phyloP scores from a whole-genome alignment of 805 yeast genomes.

The Zygotorulaspora chibaensis region DNA sequence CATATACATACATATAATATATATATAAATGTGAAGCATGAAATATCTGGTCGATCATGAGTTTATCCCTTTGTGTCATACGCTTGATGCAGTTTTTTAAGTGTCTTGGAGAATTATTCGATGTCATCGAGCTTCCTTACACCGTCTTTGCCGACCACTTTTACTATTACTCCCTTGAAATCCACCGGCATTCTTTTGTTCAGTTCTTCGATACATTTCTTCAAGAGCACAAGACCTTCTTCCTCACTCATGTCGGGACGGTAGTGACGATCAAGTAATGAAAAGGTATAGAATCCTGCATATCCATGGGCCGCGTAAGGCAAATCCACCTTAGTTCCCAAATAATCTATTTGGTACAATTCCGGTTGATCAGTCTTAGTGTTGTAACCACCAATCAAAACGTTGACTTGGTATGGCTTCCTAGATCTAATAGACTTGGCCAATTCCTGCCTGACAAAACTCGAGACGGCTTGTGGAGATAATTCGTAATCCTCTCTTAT shows the following conservation, averaged over 20 bases:
- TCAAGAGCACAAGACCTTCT: conserved; percentile 73
- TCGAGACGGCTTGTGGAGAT: conserved; percentile 80
- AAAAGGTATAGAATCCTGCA: conserved; percentile 92
- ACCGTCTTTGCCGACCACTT: conserved; percentile 62
- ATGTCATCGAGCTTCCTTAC: conserved; percentile 41
- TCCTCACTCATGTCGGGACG: conserved; percentile 66
- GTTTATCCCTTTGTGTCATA: neutral
- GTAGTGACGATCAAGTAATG: conserved; percentile 87
- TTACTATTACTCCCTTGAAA: conserved; percentile 78
- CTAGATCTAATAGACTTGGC: conserved; percentile 88
- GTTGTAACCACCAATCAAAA: conserved; percentile 84
- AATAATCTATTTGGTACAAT: conserved; percentile 85
- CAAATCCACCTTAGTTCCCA: conserved; percentile 84
- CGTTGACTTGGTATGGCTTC: conserved; percentile 92
- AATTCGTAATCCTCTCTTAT: conserved; percentile 82
- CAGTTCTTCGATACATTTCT: conserved; percentile 72
- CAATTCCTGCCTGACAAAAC: conserved; percentile 81
- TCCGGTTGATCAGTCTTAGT: conserved; percentile 53
- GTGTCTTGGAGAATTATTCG: conserved; percentile 4
- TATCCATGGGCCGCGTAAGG: conserved; percentile 99
- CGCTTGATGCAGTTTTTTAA: neutral
- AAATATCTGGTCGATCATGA: neutral
- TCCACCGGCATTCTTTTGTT: conserved; percentile 70
- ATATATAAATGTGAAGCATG: neutral
- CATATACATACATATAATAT: neutral